phyloP scores from a whole-genome alignment of 2,329 filamentous ascomycete genomes.

The Cryphonectria naterciae region DNA sequence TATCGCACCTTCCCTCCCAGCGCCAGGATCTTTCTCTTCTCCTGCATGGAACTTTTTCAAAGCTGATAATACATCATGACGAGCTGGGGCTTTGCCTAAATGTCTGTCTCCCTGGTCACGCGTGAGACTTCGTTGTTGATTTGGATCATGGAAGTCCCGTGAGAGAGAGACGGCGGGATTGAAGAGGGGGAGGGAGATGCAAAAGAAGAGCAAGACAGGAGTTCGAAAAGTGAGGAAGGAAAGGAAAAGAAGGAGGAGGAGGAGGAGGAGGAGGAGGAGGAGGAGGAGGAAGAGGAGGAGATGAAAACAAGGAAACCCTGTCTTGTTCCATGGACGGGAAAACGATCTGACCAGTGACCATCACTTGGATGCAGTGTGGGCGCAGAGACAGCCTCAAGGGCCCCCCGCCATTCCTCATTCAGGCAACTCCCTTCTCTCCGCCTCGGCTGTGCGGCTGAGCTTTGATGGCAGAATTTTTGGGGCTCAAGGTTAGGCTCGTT shows the following conservation, averaged over 20 bases:
- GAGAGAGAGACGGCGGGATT: not conserved
- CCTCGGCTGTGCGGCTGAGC: not conserved
- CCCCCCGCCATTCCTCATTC: not conserved
- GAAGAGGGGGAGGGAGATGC: not conserved
- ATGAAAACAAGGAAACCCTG: not conserved
- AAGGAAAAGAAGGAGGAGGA: not conserved
- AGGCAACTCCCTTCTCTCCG: not conserved
- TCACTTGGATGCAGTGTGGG: not conserved
- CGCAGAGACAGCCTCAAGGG: not conserved
- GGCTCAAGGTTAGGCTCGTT: not conserved
- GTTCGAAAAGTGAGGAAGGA: not conserved
- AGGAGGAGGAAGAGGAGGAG: not conserved
- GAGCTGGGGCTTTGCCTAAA: no score
- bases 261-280: not conserved
- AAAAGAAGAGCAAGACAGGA: not conserved
- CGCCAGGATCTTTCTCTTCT: not conserved
- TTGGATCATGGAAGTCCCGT: not conserved
- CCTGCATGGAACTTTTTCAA: not conserved
- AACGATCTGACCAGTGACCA: not conserved
- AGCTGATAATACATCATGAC: no score
- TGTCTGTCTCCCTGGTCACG: not conserved
- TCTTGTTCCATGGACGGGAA: not conserved
- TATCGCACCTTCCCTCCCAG: not conserved
- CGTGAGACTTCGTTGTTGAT: not conserved
- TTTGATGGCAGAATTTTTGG: not conserved